Evolutionary conservation across 2,329 filamentous ascomycete species (phyloP).

Genomic region (Daldinia sp.): DNA sequence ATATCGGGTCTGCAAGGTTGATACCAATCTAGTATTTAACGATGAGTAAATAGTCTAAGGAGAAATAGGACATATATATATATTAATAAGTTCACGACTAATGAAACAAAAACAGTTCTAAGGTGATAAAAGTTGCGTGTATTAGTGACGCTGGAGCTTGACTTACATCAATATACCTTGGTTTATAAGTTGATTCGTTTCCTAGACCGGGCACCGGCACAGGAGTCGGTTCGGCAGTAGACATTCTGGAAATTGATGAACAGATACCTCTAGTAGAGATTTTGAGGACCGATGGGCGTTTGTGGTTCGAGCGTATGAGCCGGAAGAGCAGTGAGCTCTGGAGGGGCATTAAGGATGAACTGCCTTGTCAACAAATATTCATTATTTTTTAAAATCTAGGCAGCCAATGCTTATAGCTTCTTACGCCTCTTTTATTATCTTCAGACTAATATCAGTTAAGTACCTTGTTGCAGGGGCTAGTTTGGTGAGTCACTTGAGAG

Average conservation of each 20-base stretch:
- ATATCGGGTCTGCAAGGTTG: conserved; percentile 94
- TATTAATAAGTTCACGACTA: too few relatives aligned
- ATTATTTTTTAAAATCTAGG: neutral
- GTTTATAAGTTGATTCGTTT: conserved; percentile 49
- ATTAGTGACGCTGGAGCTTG: neutral
- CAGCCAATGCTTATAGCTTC: neutral
- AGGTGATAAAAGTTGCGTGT: neutral
- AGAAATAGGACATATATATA: neutral
- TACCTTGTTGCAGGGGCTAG: neutral
- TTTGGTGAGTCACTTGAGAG: conserved; percentile 25
- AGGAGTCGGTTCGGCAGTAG: conserved; percentile 35
- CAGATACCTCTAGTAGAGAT: conserved; percentile 27
- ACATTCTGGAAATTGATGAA: conserved; percentile 39
- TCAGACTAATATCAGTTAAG: neutral
- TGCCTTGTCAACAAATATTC: conserved; percentile 12
- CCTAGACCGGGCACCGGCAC: conserved; percentile 26
- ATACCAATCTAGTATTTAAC: conserved; percentile 75
- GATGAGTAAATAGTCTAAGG: conserved; percentile 20
- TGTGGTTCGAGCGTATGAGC: conserved; percentile 19
- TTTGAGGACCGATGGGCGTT: conserved; percentile 4
- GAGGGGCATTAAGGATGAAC: conserved; percentile 28
- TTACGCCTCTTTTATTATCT: neutral
- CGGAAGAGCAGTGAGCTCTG: conserved; percentile 23
- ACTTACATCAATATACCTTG: conserved; percentile 70
- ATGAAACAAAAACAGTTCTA: too few relatives aligned